Evolutionary conservation across 495 filamentous ascomycete genomes (phyloP), one percentile per base, ranked within the genome.

Genomic region (Parmelia sp.): DNA sequence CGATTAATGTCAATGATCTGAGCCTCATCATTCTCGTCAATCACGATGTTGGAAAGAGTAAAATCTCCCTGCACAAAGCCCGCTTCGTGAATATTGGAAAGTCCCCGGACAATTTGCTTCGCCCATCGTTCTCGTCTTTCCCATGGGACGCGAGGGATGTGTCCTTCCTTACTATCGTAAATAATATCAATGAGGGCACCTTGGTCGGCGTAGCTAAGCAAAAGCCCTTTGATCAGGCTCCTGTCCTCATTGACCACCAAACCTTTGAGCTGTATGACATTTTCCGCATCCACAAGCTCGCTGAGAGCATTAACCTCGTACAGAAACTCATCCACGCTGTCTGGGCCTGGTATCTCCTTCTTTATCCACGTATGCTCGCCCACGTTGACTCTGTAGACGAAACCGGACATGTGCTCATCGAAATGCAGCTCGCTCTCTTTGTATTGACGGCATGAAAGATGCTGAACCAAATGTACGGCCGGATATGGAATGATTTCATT

Each of bases 1-100:
- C 94, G 83, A 74, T 98, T 98, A 81, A 98, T 97, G 76, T 98
- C 94, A 74, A 98, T 98, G 66, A 98, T 97, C 66, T 93, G 90
- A 19, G 94, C 95, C 70, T 97, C 83, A 74, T 92, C 85, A 42
- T 89, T 72, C 3, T 80, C 80, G 71, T 97, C 90, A 69, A 98
- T 88, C 65, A 98, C 94, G 63, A 98, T 96, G 71, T 98, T 98
- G 5, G 93, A 96, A 14, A 98, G 79, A 0, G 94, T 98, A 66
- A 98, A 97, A 68, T 98, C 94, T 17, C 94, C 94, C 70, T 98
- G 94, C 33, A 98, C 94, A 72, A 96, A 98, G 40, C 94, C 95
- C 27, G 90, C 87, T 70, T 97, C 95, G 66, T 98, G 94, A 40
- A 98, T 93, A 68, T 97, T 91, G 17, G 89, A 86, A 8, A 98